Conservation (phyloP, 371 early-diverging fungal genomes). For the Rhizopus stolonifer region DNA sequence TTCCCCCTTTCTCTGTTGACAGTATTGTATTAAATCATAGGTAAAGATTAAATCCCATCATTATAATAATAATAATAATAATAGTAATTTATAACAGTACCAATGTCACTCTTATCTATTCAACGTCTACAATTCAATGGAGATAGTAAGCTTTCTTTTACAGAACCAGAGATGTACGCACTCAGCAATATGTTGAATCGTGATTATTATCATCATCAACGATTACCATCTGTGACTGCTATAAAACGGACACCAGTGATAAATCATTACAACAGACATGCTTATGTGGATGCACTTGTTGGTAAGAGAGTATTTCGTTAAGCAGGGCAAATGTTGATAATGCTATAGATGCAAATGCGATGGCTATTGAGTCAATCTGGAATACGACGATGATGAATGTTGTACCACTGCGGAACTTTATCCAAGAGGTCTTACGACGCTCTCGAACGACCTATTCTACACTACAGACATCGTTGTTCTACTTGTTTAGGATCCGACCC, state of each 20-base stretch:
- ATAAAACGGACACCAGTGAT: constrained; percentile 2
- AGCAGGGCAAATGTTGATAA: neutral
- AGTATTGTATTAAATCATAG: neutral
- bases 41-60: neutral
- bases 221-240: constrained; percentile 7
- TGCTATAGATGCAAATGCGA: constrained; percentile 52
- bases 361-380: constrained; percentile 63
- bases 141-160: constrained; percentile 7
- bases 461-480: constrained; percentile 71
- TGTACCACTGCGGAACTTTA: constrained; percentile 65
- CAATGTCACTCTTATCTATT: constrained; percentile 25
- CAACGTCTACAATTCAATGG: constrained; percentile 21
- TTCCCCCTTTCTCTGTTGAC: neutral
- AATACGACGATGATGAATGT: constrained; percentile 8
- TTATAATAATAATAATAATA: no score
- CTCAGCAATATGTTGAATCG: constrained; percentile 7
- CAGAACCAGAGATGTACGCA: constrained; percentile 45
- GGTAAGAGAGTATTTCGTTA: constrained; percentile 4
- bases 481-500: constrained; percentile 57
- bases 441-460: constrained; percentile 79
- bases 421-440: constrained; percentile 74
- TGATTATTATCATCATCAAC: neutral
- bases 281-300: constrained; percentile 32
- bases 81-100: neutral
- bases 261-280: constrained; percentile 17